Evolutionary conservation across 495 filamentous ascomycete genomes (phyloP), one percentile per base, ranked within the genome.

Genomic region (Aspergillus incahuasiensis): DNA sequence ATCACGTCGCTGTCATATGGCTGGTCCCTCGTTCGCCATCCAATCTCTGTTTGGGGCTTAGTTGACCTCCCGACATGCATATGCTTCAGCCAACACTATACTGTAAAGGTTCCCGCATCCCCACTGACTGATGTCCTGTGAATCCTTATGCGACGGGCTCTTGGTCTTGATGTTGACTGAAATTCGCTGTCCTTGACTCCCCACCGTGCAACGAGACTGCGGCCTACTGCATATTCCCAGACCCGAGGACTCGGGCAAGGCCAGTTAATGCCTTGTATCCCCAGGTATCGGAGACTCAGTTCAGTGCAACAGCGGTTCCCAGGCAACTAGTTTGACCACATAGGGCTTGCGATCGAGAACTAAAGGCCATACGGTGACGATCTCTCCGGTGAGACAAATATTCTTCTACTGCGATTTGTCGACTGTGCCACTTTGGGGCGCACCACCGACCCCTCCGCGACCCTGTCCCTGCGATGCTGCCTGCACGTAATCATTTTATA

Each of bases 401-500:
- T 24, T 44, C 48, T 48, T 45, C n/a, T 18, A 18, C 45, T 46
- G 39, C 22, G 44, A 34, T 41, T 48, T 42, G 56, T 57, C 21
- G 52, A 57, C 43, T 52, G 56, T 57, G 57, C 57, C 47, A 54
- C 55, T 57, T 55, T 54, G 49, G 43, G 44, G 57, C 22, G 43
- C 47, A 55, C 57, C 30, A 21, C 43, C 47, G 51, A 58, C 62
- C 64, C 64, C 62, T 62, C 64, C 57, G 54, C 9, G 32, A 12
- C 9, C 32, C 13, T 35, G 9, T 56, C 21, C 50, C 38, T 44
- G 55, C 30, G 18, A 32, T 51, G 38, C 42, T 50, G 35, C n/a
- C 30, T 58, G 56, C 32, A 48, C 52, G 57, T 66, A 57, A 59
- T 60, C 46, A 46, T 50, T 21, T 12, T 34, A 52, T 53, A 28